Percentiles rank a stretch among this genome's conserved stretches.
Evolutionary conservation across 1,139 yeast genomes (phyloP).

Genomic region (Blastobotrys malaysiensis): DNA sequence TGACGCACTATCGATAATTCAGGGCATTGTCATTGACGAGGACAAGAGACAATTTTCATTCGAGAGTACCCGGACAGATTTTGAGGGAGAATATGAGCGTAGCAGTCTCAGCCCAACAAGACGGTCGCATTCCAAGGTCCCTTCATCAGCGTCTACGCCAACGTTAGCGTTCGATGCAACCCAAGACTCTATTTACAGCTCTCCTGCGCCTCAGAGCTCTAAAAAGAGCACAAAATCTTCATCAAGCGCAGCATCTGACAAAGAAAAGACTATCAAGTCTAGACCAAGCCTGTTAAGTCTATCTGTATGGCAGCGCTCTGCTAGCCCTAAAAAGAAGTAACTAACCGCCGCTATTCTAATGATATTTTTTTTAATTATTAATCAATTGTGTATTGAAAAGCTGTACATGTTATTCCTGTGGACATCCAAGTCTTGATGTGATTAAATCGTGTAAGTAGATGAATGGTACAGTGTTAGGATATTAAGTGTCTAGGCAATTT

Average conservation of each 20-base stretch:
- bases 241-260: neutral
- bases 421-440: too few species aligned
- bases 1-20: neutral
- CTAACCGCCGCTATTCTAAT: neutral
- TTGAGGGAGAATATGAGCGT: neutral
- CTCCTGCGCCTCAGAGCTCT: neutral
- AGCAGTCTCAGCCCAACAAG: neutral
- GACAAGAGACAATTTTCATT: neutral
- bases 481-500: slow-evolving; percentile 13
- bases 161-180: neutral
- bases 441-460: too few species aligned
- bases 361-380: slow-evolving; percentile 4
- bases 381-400: neutral
- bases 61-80: neutral
- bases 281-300: slow-evolving; percentile 4
- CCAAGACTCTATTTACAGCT: neutral
- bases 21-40: neutral
- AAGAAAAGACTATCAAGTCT: slow-evolving; percentile 9
- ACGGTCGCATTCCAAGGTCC: neutral
- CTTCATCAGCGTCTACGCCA: neutral
- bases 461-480: too few species aligned
- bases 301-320: slow-evolving; percentile 7
- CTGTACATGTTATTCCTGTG: slow-evolving; percentile 22
- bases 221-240: neutral
- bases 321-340: neutral